Evolutionary conservation across 1,139 yeast genomes (phyloP), one percentile per base, ranked within the genome.

Genomic region (Pneumocystis carinii): DNA sequence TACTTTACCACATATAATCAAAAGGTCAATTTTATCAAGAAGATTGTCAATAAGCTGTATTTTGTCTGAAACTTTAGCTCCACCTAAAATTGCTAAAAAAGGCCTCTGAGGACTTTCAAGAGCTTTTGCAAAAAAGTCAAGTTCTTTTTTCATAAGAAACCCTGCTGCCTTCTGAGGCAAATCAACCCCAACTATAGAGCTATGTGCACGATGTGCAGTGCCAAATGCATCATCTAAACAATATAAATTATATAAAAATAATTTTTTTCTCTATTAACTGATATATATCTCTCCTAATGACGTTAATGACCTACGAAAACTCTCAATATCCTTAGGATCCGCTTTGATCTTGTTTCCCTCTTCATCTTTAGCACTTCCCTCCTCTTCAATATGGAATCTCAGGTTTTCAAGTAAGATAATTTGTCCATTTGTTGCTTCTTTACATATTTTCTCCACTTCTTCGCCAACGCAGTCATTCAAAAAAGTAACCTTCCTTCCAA

Each of bases 121-220:
- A 68, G 97, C 97, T 83, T 90, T 90, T 72, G 97, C 95, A 75
- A 90, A 90, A 84, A 86, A 90, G 73, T 84, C 86, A 77, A 90
- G 85, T 79, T 90, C 97, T 83, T 92, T 90, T 75, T 90, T 86
- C 88, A 90, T 87, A 73, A 90, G 82, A 92, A 89, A 90, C 75
- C 97, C 97, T 68, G 96, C 86, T 71, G 97, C 97, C 79, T 89
- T 87, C 79, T 88, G 89, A 67, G 92, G 90, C 71, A 89, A 82
- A 72, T 90, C 89, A 70, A 90, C 80, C 72, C 97, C 97, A 73
- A 92, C 97, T 89, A 92, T 90, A 61, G 97, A 90, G 63, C 97
- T 89, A 81, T 90, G 97, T 68, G 97, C 97, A 81, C 97, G 88
- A 85, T 90, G 97, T 64, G 97, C 96, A 69, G 97, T 92, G 75